phyloP scores from a whole-genome alignment of 2,329 filamentous ascomycete genomes.

The Sclerotinia nivalis region DNA sequence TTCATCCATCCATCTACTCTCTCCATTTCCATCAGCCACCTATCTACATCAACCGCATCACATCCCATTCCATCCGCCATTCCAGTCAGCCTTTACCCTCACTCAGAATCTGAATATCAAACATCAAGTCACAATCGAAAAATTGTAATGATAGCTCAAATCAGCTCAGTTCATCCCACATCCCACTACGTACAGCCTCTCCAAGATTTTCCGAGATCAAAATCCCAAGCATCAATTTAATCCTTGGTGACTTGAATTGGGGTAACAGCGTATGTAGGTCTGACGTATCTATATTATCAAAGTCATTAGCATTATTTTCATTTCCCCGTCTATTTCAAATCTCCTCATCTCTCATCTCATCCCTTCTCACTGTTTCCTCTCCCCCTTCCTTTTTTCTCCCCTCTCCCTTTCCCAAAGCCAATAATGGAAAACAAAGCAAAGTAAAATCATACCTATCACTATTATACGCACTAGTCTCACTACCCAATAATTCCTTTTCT shows the following conservation, averaged over 20 bases:
- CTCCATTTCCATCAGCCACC: not conserved
- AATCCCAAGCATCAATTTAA: slow-evolving; percentile 24
- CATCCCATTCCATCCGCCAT: not conserved
- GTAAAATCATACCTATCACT: slow-evolving; percentile 69
- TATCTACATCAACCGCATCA: not conserved
- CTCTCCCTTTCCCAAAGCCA: not conserved
- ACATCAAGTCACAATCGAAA: not conserved
- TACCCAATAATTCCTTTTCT: slow-evolving; percentile 87
- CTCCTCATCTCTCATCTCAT: not conserved
- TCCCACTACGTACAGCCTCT: not conserved
- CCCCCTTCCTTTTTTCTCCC: not conserved
- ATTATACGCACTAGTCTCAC: slow-evolving; percentile 83
- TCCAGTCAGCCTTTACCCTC: not conserved
- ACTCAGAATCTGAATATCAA: not conserved
- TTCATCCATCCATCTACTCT: not conserved
- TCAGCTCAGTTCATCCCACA: not conserved
- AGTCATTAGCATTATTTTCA: slow-evolving; percentile 22
- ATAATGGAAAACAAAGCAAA: slow-evolving; percentile 6
- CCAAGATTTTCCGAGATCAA: not conserved
- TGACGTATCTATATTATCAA: slow-evolving; percentile 62
- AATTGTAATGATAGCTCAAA: not conserved
- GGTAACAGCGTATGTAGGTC: slow-evolving; percentile 75
- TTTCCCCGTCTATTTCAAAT: not conserved
- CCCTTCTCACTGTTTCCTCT: too few relatives aligned
- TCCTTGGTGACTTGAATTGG: slow-evolving; percentile 48